phyloP scores from a whole-genome alignment of 805 yeast species.

The Torulaspora franciscae region DNA sequence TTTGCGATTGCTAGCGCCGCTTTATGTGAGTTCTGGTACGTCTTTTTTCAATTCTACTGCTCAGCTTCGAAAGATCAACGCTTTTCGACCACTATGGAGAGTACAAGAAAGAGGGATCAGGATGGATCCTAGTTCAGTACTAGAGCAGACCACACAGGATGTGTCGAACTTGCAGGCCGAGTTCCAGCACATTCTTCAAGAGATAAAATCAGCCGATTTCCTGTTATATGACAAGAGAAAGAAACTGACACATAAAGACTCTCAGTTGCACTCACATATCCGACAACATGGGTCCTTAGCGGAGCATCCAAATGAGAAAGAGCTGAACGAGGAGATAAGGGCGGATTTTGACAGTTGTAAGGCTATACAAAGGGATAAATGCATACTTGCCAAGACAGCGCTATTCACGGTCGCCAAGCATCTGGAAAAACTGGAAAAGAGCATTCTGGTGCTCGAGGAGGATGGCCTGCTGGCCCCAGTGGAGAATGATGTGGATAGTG shows the following conservation, averaged over 20 bases:
- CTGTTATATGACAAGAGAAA: slow-evolving; percentile 61
- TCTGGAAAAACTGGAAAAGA: slow-evolving; percentile 64
- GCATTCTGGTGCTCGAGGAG: slow-evolving; percentile 65
- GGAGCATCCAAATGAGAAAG: slow-evolving; percentile 76
- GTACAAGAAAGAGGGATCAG: background rate
- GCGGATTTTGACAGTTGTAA: slow-evolving; percentile 60
- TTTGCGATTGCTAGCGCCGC: background rate
- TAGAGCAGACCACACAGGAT: slow-evolving; percentile 67
- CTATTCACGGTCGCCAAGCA: slow-evolving; percentile 73
- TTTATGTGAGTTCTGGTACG: background rate
- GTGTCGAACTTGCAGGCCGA: slow-evolving; percentile 85
- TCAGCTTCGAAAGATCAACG: background rate
- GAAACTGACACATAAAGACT: slow-evolving; percentile 65
- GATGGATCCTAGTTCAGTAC: slow-evolving; percentile 87
- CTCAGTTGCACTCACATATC: slow-evolving; percentile 76
- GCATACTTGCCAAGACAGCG: slow-evolving; percentile 76
- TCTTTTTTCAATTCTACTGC: background rate
- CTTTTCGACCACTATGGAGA: background rate
- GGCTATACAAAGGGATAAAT: slow-evolving; percentile 70
- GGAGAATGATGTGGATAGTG: slow-evolving; percentile 35
- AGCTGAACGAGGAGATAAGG: slow-evolving; percentile 56
- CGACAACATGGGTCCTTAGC: slow-evolving; percentile 76
- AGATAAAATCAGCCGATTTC: slow-evolving; percentile 64
- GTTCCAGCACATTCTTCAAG: slow-evolving; percentile 72
- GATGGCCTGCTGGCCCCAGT: slow-evolving; percentile 73